Evolutionary conservation across 257 asterid species (phyloP).

Genomic region (Phtheirospermum japonicum): DNA sequence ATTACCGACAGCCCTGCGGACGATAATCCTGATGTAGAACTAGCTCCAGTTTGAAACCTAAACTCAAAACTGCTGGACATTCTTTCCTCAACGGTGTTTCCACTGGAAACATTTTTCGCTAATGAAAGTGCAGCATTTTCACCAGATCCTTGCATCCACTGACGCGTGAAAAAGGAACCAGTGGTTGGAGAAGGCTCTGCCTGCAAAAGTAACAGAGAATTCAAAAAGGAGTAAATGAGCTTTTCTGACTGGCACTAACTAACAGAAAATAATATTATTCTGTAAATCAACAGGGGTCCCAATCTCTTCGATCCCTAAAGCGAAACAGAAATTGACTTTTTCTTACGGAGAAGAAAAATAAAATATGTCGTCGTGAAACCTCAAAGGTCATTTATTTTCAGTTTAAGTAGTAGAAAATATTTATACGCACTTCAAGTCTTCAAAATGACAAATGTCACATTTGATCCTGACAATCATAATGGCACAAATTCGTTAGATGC

Average conservation of each 20-base stretch:
- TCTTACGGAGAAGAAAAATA: conserved; percentile 8
- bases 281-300: not conserved
- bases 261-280: conserved; percentile 22
- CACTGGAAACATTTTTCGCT: conserved; percentile 38
- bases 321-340: not conserved
- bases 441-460: conserved; percentile 22
- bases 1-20: conserved; percentile 53
- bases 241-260: conserved; percentile 21
- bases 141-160: conserved; percentile 63
- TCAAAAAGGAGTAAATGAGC: conserved; percentile 23
- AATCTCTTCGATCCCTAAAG: not conserved
- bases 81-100: conserved; percentile 36
- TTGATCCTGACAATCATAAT: conserved; percentile 22
- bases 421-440: conserved; percentile 11
- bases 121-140: conserved; percentile 42
- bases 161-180: conserved; percentile 77
- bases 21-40: conserved; percentile 50
- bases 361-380: conserved; percentile 17
- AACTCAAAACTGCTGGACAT: conserved; percentile 67
- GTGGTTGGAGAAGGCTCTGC: conserved; percentile 99
- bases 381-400: conserved; percentile 19
- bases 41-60: conserved; percentile 65
- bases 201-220: conserved; percentile 46
- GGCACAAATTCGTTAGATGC: conserved; percentile 25
- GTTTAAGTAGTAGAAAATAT: conserved; percentile 11